Evolutionary conservation across 768 basidiomycete genomes (phyloP).

Genomic region (Gautieria morchelliformis): DNA sequence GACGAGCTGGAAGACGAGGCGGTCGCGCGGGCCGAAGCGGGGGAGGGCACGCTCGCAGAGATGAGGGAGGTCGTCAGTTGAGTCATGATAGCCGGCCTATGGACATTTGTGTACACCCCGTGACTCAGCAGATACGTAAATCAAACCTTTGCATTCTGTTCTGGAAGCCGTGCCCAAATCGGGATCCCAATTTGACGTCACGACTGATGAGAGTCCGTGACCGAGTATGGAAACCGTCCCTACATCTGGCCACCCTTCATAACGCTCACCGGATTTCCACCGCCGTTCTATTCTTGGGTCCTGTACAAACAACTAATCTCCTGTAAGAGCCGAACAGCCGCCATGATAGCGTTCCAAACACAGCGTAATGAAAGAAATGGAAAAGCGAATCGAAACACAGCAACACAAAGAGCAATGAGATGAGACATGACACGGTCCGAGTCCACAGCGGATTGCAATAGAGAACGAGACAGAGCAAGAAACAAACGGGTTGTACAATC

Average conservation of each 20-base stretch:
- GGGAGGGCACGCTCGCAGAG: slow-evolving; percentile 41
- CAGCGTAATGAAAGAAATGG: slow-evolving; percentile 6
- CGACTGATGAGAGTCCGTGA: too few species aligned
- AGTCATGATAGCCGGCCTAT: neutral
- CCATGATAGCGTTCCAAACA: neutral
- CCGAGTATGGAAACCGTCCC: too few species aligned
- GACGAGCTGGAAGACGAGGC: slow-evolving; percentile 38
- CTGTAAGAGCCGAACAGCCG: too few species aligned
- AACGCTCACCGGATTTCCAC: neutral
- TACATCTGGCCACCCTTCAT: slow-evolving; percentile 22
- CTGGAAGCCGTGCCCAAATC: too few species aligned
- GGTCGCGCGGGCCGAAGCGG: slow-evolving; percentile 20
- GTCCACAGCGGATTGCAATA: slow-evolving; percentile 5
- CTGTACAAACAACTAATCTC: too few species aligned
- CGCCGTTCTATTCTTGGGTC: neutral
- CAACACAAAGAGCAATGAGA: neutral
- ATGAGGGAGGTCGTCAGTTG: slow-evolving; percentile 18
- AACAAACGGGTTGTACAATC: neutral
- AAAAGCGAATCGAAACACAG: slow-evolving; percentile 1
- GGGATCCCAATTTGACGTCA: too few species aligned
- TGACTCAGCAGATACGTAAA: too few species aligned
- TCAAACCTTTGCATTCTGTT: too few species aligned
- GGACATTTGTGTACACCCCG: too few species aligned
- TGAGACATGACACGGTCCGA: neutral
- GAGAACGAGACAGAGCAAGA: neutral